A percentile compares a stretch with the other conserved stretches of the same genome.
These are phyloP conservation scores for Microcos paniculata DNA, from an alignment of 345 rosid species.

Conservation along the genomic window DNA sequence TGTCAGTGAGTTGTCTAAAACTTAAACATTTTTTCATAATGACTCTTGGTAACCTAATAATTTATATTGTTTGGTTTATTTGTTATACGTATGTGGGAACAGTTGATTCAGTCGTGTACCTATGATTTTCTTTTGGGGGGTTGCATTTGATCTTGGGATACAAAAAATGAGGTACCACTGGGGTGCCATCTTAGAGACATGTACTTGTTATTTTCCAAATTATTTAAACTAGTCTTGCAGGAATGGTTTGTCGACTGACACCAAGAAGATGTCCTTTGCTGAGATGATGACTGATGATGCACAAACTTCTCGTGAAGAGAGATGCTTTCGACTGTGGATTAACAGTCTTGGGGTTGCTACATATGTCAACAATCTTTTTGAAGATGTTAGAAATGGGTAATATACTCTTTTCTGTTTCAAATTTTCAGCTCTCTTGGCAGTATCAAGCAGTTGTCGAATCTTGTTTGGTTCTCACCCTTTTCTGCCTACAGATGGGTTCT, in stretches of 20 bases:
- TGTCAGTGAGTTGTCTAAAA: neutral
- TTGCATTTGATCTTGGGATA: neutral
- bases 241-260: slow-evolving; percentile 79
- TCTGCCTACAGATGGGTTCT: slow-evolving; percentile 79
- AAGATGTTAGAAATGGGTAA: slow-evolving; percentile 94
- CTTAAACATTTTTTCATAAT: neutral
- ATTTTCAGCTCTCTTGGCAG: neutral
- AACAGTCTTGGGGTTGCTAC: slow-evolving; percentile 88
- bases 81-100: neutral
- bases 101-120: neutral
- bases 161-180: neutral
- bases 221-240: slow-evolving; percentile 42
- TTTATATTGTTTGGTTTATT: neutral
- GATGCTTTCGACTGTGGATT: slow-evolving; percentile 98
- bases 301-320: slow-evolving; percentile 92
- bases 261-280: slow-evolving; percentile 64
- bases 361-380: slow-evolving; percentile 82
- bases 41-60: neutral
- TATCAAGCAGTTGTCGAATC: slow-evolving; percentile 2
- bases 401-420: slow-evolving; percentile 16
- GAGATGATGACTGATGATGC: slow-evolving; percentile 99
- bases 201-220: neutral
- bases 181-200: neutral
- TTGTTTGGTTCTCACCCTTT: slow-evolving; percentile 23
- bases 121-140: neutral